Conservation (phyloP, 169 alveolate species). For the Eimeria maxima region DNA sequence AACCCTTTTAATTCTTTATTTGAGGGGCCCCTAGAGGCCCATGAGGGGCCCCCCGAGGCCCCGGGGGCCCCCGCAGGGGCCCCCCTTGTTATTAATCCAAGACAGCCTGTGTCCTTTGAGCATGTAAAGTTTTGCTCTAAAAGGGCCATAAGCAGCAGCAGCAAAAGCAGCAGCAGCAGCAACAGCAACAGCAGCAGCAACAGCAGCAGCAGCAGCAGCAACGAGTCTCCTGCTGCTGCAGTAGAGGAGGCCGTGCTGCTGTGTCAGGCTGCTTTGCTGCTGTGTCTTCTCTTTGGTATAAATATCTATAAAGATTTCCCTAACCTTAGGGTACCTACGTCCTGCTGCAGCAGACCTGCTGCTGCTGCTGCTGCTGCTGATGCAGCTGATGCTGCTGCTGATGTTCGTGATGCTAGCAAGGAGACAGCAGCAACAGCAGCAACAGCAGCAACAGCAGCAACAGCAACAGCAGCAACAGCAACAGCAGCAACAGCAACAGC, state of each 20-base stretch:
- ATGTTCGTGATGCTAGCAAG: too few relatives aligned
- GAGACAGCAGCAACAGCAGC: slow-evolving; percentile 24
- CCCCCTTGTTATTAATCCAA: slow-evolving; percentile 3
- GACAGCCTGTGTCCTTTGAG: slow-evolving; percentile 25
- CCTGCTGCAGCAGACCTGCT: not conserved
- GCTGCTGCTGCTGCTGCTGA: slow-evolving; percentile 43
- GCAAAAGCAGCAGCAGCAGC: slow-evolving; percentile 33
- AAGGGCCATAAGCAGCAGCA: slow-evolving; percentile 7
- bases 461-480: too few relatives aligned
- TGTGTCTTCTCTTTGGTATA: slow-evolving; percentile 7
- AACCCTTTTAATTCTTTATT: not conserved
- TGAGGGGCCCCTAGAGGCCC: too few relatives aligned
- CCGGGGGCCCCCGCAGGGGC: not conserved
- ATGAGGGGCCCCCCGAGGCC: too few relatives aligned
- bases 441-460: slow-evolving; percentile 20
- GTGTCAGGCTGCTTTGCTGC: slow-evolving; percentile 59
- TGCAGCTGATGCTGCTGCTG: too few relatives aligned
- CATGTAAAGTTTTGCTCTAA: not conserved
- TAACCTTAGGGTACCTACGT: not conserved
- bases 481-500: too few relatives aligned
- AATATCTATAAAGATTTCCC: not conserved
- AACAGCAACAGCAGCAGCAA: slow-evolving; percentile 7
- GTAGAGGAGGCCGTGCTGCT: slow-evolving; percentile 64
- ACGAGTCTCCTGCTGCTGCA: not conserved
- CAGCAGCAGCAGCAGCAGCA: slow-evolving; percentile 32